Evolutionary conservation across 768 basidiomycete genomes (phyloP).

Genomic region (Leucogyrophana mollusca): DNA sequence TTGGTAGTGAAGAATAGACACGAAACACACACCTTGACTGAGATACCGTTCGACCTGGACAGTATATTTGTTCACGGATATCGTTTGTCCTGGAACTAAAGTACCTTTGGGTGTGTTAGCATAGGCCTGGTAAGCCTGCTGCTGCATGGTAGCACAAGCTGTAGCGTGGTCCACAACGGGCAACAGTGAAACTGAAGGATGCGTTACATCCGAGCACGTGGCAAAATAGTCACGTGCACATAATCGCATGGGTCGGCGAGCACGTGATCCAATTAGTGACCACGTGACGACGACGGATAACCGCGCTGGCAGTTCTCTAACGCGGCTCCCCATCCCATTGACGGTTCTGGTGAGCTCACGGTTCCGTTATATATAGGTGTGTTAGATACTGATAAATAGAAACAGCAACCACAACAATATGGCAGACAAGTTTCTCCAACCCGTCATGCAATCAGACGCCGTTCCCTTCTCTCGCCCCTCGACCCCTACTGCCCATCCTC

Average conservation of each 20-base stretch:
- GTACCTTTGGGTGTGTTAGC: slow-evolving; percentile 56
- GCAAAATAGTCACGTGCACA: no score
- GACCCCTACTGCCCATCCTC: slow-evolving; percentile 41
- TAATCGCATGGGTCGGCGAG: no score
- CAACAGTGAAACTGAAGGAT: no score
- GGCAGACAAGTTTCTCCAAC: slow-evolving; percentile 4
- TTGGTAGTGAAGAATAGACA: slow-evolving; percentile 5
- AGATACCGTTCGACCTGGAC: slow-evolving; percentile 95
- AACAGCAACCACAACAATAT: slow-evolving; percentile 2
- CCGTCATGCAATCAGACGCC: slow-evolving; percentile 12
- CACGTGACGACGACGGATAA: no score
- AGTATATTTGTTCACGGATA: slow-evolving; percentile 84
- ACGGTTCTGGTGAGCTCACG: not conserved
- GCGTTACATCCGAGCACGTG: no score
- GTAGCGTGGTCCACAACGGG: no score
- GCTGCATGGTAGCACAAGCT: slow-evolving; percentile 27
- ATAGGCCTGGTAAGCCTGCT: slow-evolving; percentile 49
- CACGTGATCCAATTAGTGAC: no score
- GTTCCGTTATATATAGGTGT: not conserved
- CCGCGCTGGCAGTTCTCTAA: no score
- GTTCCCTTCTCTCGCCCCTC: slow-evolving; percentile 60
- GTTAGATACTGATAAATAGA: not conserved
- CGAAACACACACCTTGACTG: slow-evolving; percentile 70
- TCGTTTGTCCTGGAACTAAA: slow-evolving; percentile 78
- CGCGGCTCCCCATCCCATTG: not conserved